Base-by-base conservation (phyloP, 345 rosid genomes). In the Melastoma malabathricum region DNA sequence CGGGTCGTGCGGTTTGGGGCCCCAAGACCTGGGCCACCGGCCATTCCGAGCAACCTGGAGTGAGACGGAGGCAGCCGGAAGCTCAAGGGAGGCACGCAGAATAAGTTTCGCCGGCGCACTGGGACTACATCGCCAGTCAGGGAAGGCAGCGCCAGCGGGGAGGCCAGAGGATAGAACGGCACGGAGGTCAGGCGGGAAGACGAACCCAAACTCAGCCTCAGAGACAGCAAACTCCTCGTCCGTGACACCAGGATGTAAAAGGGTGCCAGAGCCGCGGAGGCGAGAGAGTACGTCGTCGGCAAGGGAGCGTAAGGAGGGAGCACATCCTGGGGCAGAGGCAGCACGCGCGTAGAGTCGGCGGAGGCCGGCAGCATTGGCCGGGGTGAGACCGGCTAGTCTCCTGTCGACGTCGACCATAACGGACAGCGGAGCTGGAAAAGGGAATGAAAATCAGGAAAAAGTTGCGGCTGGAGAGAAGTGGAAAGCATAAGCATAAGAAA, bases 361-460 rank as follows among this genome's bases (percentile, higher is more conserved):
- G 48, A 87, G 72, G 38, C 95, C 98, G 15, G 96, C 98, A 5
- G 81, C 59, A 63, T 92, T 95, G 22, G 87, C 81, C 74, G 96
- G 98, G 41, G 81, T 81, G 9, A 87, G 89, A 64, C 96, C 89
- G 68, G 84, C 57, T 82, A 92, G 75, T 45, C 98, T 81, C 75
- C 98, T 80, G 86, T 92, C 98, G 15, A 92, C 96, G 75, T 92
- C 98, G 50, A 87, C 98, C 98, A 92, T 92, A 58, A 61, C 19
- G 47, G 43, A 39, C 25, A 22, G 25, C 2, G 25, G 25, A 22
- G 25, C 25, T 22, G 25, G 4, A 22, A 4, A 22, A 22, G 25
- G 25, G 25, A 22, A 4, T 1, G 25, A 22, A 22, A 22, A 22
- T 22, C 4, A 22, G 25, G 25, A 22, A 4, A 22, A 22, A 22